Conservation (phyloP, 331 rosid genomes). For the Malus hybrid region DNA sequence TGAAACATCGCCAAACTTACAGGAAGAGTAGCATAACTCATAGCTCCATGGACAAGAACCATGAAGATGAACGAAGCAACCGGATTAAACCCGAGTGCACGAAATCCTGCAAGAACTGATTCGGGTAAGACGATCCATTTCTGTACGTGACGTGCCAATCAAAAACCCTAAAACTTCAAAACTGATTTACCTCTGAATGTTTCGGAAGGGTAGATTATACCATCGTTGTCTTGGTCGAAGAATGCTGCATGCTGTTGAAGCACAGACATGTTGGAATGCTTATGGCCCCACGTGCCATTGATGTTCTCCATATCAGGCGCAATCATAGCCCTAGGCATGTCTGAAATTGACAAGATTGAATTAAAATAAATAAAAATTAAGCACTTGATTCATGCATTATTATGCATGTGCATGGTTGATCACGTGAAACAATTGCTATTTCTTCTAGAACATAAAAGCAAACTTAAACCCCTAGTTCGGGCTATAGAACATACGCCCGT, state of each 20-base stretch:
- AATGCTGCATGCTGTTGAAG: conserved; percentile 78
- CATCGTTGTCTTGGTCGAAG: conserved; percentile 64
- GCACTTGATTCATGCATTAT: no score
- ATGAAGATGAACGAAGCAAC: conserved; percentile 35
- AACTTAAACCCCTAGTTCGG: background rate
- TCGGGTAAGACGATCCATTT: background rate
- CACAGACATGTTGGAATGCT: conserved; percentile 56
- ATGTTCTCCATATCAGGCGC: conserved; percentile 30
- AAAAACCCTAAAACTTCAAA: no score
- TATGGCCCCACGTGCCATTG: conserved; percentile 54
- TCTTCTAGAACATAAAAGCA: no score
- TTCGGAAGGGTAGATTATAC: conserved; percentile 61
- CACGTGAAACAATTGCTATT: background rate
- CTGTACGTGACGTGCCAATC: background rate
- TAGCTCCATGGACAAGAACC: conserved; percentile 33
- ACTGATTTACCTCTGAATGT: conserved; percentile 43
- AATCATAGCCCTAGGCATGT: conserved; percentile 49
- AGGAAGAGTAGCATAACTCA: conserved; percentile 59
- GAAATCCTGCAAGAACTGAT: conserved; percentile 33
- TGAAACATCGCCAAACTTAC: conserved; percentile 27
- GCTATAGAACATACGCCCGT: no score
- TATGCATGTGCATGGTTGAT: no score
- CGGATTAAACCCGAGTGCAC: conserved; percentile 46
- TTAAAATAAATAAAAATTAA: background rate
- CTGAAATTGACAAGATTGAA: conserved; percentile 5